Evolutionary conservation across 352 stramenopile genomes (phyloP).

Genomic region (Globisporangium okanoganense): DNA sequence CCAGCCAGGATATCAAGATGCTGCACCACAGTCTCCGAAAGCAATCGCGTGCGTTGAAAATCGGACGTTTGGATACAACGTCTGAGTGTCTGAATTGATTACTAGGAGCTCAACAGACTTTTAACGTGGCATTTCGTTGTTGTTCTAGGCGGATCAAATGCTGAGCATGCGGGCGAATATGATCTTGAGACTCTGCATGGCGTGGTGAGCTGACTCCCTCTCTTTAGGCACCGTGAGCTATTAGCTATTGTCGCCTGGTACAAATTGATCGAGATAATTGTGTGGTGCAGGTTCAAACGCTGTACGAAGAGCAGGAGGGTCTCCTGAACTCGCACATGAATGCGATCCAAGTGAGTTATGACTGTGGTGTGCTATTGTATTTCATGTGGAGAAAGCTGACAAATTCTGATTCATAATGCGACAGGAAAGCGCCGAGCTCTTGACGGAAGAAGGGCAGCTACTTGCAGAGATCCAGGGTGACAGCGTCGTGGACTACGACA

Average conservation of each 20-base stretch:
- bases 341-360: constrained; percentile 81
- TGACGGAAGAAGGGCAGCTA: constrained; percentile 94
- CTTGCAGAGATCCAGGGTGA: constrained; percentile 87
- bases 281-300: constrained; percentile 61
- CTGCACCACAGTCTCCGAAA: constrained; percentile 49
- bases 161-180: constrained; percentile 29
- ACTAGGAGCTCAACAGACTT: too few relatives aligned
- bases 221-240: background rate
- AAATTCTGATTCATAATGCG: background rate
- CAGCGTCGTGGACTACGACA: constrained; percentile 90
- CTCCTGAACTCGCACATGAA: constrained; percentile 97
- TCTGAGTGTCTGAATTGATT: background rate
- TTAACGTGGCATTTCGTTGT: constrained; percentile 4
- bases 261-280: background rate
- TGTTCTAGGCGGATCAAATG: constrained; percentile 17
- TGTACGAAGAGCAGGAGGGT: constrained; percentile 96
- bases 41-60: constrained; percentile 35
- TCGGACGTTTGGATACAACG: background rate
- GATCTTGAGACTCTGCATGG: constrained; percentile 62
- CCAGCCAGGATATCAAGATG: constrained; percentile 61
- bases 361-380: background rate
- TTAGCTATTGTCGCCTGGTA: background rate
- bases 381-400: background rate
- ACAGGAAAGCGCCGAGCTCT: constrained; percentile 94
- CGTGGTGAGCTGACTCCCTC: constrained; percentile 32